Conservation (phyloP, 2,329 filamentous ascomycete genomes). For the Cladosporium sp. region DNA sequence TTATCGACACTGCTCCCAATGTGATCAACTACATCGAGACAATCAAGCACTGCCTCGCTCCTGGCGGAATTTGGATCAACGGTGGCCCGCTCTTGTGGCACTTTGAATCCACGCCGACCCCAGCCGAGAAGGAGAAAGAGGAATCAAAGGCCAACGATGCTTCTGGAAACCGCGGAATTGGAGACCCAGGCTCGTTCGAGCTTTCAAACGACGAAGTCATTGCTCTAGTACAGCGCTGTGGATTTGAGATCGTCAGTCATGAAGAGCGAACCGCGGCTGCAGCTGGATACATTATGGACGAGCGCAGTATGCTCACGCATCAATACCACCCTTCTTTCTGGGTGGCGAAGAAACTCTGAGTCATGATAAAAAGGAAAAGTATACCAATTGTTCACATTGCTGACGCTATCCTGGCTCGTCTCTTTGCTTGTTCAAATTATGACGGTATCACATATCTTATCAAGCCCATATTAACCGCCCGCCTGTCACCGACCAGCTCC, state of each 20-base stretch:
- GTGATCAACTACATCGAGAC: constrained; percentile 86
- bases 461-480: background rate
- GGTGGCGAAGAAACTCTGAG: constrained; percentile 70
- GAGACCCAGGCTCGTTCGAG: constrained; percentile 87
- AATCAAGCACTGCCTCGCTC: constrained; percentile 73
- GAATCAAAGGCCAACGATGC: constrained; percentile 9
- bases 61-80: constrained; percentile 83
- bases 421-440: background rate
- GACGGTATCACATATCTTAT: background rate
- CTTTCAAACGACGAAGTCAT: constrained; percentile 87
- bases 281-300: constrained; percentile 86
- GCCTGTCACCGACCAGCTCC: background rate
- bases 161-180: constrained; percentile 55
- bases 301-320: constrained; percentile 81
- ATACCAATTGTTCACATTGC: background rate
- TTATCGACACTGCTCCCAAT: constrained; percentile 96
- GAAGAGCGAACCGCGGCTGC: constrained; percentile 58
- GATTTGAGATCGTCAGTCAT: constrained; percentile 65
- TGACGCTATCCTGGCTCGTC: background rate
- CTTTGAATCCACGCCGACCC: constrained; percentile 72
- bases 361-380: no score
- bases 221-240: constrained; percentile 69
- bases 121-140: constrained; percentile 51
- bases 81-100: constrained; percentile 93
- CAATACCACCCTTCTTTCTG: constrained; percentile 80